Conservation (phyloP, 192 early-diverging fungal species). For the Umbelopsis sp. region DNA sequence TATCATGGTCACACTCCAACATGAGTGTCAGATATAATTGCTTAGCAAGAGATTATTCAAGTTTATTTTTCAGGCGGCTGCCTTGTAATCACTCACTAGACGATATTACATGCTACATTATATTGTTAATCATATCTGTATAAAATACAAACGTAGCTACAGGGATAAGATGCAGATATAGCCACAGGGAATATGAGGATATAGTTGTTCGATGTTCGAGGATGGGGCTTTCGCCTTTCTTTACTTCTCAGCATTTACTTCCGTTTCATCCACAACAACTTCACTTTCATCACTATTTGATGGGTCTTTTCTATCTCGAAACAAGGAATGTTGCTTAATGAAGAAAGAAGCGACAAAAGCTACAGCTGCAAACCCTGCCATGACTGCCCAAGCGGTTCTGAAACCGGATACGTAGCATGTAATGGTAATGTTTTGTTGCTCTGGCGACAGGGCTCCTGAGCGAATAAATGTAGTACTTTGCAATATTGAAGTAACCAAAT, state of each 20-base stretch:
- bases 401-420: slow-evolving; percentile 18
- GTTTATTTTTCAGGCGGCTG: too few relatives aligned
- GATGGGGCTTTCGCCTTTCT: too few relatives aligned
- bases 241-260: not conserved
- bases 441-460: slow-evolving; percentile 16
- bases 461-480: slow-evolving; percentile 16
- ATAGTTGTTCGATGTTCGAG: too few relatives aligned
- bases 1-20: too few relatives aligned
- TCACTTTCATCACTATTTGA: not conserved
- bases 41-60: too few relatives aligned
- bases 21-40: too few relatives aligned
- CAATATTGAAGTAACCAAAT: not conserved
- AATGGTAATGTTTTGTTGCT: slow-evolving; percentile 3
- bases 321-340: slow-evolving; percentile 26
- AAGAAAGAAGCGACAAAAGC: slow-evolving; percentile 26
- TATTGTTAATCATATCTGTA: too few relatives aligned
- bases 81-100: too few relatives aligned
- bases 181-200: too few relatives aligned
- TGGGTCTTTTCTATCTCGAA: not conserved
- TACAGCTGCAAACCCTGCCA: not conserved
- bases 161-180: too few relatives aligned
- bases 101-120: too few relatives aligned
- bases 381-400: not conserved
- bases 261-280: not conserved
- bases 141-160: too few relatives aligned